Evolutionary conservation across 805 yeast genomes (phyloP).

Genomic region (Wickerhamiella kazuoi): DNA sequence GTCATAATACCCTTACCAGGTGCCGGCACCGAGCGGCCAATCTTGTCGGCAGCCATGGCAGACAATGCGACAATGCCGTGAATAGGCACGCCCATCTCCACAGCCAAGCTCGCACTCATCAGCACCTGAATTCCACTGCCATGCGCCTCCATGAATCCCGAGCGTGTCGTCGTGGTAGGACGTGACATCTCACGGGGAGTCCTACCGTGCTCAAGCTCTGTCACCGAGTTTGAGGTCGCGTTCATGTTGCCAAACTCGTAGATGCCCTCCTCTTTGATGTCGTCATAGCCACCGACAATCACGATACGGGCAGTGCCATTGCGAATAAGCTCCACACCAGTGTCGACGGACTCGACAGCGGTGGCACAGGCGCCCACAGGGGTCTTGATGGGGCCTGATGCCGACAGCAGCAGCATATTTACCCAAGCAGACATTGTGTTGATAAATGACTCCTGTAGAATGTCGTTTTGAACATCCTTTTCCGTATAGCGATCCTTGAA

Average conservation of each 20-base stretch:
- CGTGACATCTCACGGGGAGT: constrained; percentile 98
- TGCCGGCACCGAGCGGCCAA: constrained; percentile 97
- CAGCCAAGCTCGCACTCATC: constrained; percentile 86
- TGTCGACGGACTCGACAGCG: constrained; percentile 91
- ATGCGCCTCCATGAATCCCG: constrained; percentile 98
- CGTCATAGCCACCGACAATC: constrained; percentile 98
- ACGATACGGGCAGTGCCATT: constrained; percentile 91
- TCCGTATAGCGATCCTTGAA: constrained; percentile 88
- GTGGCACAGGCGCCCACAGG: constrained; percentile 99
- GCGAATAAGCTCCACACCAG: constrained; percentile 84
- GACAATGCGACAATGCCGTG: constrained; percentile 88
- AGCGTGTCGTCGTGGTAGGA: constrained; percentile 90
- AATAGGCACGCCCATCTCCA: constrained; percentile 98
- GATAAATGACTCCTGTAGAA: constrained; percentile 93
- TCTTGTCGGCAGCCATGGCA: constrained; percentile 95
- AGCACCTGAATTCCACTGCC: constrained; percentile 97
- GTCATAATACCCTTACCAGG: constrained; percentile 99
- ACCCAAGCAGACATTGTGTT: constrained; percentile 99
- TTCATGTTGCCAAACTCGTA: constrained; percentile 97
- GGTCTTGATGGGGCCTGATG: constrained; percentile 97
- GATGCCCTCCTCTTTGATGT: constrained; percentile 98
- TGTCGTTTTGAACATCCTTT: constrained; percentile 90
- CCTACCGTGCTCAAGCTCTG: constrained; percentile 88
- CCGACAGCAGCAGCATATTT: constrained; percentile 87
- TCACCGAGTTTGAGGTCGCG: constrained; percentile 81